Base-by-base conservation (phyloP, 768 basidiomycete genomes). In the Gymnopilus dilepis region DNA sequence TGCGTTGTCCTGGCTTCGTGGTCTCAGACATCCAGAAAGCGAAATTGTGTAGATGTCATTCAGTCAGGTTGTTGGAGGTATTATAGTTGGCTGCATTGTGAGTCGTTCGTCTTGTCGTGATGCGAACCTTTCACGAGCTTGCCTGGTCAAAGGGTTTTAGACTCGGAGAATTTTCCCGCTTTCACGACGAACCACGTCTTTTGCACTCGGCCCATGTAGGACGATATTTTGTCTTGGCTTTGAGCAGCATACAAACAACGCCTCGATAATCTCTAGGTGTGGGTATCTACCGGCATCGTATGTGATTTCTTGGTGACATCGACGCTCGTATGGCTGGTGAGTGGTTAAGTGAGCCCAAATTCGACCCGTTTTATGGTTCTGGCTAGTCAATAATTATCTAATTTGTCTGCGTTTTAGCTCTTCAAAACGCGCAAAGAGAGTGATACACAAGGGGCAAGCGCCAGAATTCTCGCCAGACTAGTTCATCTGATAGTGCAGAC, bases 241-340 rank as follows among this genome's bases (percentile, higher is more conserved):
- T n/a, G n/a, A n/a, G n/a, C n/a, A n/a, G n/a, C n/a, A n/a, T n/a
- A n/a, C n/a, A n/a, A 21, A 47, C 17, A 9, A 42, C 37, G 4
- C 2, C 30, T 17, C 22, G 4, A 4, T 9, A 41, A 41, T 5
- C 4, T 4, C 17, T 41, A 62, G 61, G 40, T 62, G 0, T 62
- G 61, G 61, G 30, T 58, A 2, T 45, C 54, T 2, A 57, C 48
- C 15, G 61, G 58, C 38, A 53, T 52, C 12, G 50, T 62, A n/a
- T 62, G 61, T 37, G 61, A 62, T 54, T 41, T 62, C 19, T n/a
- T 62, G 8, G 58, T 62, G 45, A 50, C 61, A 17, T 48, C 56
- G 4, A 53, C 61, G 15, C 58, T 62, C 56, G 15, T 62, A 9
- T 62, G 56, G 56, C 37, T 62, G 17, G 61, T 62, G n/a, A n/a